Conservation (phyloP, 345 rosid species). For the Psidium guajava region DNA sequence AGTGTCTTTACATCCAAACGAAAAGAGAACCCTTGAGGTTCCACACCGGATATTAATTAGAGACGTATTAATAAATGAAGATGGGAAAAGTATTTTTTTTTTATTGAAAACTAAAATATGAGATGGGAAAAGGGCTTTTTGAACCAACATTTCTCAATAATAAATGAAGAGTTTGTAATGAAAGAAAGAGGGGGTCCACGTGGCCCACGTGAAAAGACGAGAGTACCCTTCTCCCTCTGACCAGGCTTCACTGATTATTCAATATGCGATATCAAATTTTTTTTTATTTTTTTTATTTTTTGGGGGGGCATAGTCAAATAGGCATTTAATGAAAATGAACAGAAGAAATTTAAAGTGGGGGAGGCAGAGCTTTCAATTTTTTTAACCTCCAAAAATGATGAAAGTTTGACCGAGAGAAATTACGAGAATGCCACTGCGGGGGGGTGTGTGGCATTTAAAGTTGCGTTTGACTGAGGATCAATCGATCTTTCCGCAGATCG, state of each 20-base stretch:
- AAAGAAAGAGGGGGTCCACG: neutral
- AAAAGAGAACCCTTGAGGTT: neutral
- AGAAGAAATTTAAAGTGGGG: conserved; percentile 24
- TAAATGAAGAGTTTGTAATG: neutral
- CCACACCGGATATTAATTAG: neutral
- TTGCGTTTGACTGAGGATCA: too few species aligned
- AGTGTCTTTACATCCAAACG: neutral
- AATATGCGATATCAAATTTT: neutral
- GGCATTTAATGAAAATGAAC: conserved; percentile 18
- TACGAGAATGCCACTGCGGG: neutral
- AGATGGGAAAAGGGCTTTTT: neutral
- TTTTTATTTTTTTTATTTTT: neutral
- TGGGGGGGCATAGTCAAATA: neutral
- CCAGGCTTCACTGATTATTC: neutral
- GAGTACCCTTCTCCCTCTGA: neutral
- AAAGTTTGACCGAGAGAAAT: conserved; percentile 34
- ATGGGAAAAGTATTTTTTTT: too few species aligned
- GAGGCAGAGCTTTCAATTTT: conserved; percentile 20
- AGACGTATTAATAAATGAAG: neutral
- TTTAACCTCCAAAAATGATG: conserved; percentile 27
- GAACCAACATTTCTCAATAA: neutral
- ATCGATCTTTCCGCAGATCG: too few species aligned
- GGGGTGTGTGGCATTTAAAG: too few species aligned
- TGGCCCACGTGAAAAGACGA: neutral
- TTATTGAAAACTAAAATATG: neutral